These are phyloP conservation scores for Suillus decipiens DNA, from an alignment of 768 basidiomycete genomes.

Conservation along the genomic window DNA sequence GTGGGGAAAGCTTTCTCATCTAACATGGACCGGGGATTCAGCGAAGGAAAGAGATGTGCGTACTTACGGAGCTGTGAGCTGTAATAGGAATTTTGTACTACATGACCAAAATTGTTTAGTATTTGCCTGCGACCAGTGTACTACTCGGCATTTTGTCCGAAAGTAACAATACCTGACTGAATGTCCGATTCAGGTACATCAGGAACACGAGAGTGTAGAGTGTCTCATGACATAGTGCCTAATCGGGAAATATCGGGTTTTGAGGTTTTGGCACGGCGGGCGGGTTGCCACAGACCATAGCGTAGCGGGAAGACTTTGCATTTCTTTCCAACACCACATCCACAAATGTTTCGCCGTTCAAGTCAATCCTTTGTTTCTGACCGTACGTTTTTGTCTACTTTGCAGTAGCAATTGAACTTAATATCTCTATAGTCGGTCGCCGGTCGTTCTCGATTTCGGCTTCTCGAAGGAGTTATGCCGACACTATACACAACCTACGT, in stretches of 20 bases:
- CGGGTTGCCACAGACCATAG: slow-evolving; percentile 18
- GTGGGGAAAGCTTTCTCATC: neutral
- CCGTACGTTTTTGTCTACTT: slow-evolving; percentile 40
- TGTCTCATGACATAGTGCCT: neutral
- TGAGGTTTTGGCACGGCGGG: slow-evolving; percentile 27
- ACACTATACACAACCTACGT: slow-evolving; percentile 87
- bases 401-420: neutral
- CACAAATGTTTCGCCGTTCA: slow-evolving; percentile 60
- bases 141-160: neutral
- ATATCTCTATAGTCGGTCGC: slow-evolving; percentile 52
- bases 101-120: slow-evolving; percentile 19
- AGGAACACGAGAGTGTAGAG: slow-evolving; percentile 1
- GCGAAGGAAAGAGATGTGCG: neutral
- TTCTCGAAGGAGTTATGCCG: slow-evolving; percentile 76
- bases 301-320: slow-evolving; percentile 12
- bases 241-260: slow-evolving; percentile 4
- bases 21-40: neutral
- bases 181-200: neutral
- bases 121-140: slow-evolving; percentile 11
- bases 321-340: slow-evolving; percentile 15
- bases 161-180: no score
- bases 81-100: slow-evolving; percentile 20
- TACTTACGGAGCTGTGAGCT: slow-evolving; percentile 10
- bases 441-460: slow-evolving; percentile 82
- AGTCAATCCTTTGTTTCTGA: slow-evolving; percentile 54